A percentile compares a stretch with the other conserved stretches of the same genome.
Evolutionary conservation across 192 early-diverging fungal genomes (phyloP).

Genomic region (Mortierella claussenii): DNA sequence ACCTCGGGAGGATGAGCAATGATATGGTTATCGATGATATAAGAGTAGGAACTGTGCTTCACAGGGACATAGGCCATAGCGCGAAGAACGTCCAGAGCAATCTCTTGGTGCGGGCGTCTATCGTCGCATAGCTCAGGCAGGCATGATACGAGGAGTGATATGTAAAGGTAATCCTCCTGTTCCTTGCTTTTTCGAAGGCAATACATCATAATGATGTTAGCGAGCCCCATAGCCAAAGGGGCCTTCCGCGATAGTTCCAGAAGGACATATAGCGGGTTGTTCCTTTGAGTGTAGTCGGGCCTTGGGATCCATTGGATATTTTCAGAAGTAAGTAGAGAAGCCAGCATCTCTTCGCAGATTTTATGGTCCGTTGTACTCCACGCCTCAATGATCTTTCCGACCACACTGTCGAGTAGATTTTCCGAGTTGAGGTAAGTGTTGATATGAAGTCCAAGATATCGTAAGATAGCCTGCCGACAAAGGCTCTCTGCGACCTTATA

Average conservation of each 20-base stretch:
- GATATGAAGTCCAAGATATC: slow-evolving; percentile 10
- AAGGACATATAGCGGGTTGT: slow-evolving; percentile 4
- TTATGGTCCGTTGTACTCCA: neutral
- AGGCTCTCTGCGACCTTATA: neutral
- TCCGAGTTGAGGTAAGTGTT: slow-evolving; percentile 6
- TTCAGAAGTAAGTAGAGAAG: neutral
- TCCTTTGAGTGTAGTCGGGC: neutral
- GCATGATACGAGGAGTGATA: neutral
- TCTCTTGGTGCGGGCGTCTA: neutral
- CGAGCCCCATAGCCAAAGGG: slow-evolving; percentile 4
- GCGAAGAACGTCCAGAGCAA: neutral
- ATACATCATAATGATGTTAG: slow-evolving; percentile 5
- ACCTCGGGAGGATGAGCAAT: slow-evolving; percentile 8
- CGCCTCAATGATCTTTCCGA: slow-evolving; percentile 2
- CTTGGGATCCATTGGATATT: slow-evolving; percentile 7
- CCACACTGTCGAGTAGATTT: slow-evolving; percentile 4
- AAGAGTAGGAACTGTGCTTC: neutral
- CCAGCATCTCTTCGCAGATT: slow-evolving; percentile 7
- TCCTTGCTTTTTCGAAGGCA: slow-evolving; percentile 6
- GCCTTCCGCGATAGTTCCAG: neutral
- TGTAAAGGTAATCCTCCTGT: slow-evolving; percentile 2
- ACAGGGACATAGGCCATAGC: slow-evolving; percentile 12
- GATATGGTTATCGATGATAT: slow-evolving; percentile 17
- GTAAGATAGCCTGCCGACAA: slow-evolving; percentile 1
- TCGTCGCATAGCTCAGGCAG: slow-evolving; percentile 15